Conservation (phyloP, 2,329 filamentous ascomycete species). For the Fusarium verrucosum region DNA sequence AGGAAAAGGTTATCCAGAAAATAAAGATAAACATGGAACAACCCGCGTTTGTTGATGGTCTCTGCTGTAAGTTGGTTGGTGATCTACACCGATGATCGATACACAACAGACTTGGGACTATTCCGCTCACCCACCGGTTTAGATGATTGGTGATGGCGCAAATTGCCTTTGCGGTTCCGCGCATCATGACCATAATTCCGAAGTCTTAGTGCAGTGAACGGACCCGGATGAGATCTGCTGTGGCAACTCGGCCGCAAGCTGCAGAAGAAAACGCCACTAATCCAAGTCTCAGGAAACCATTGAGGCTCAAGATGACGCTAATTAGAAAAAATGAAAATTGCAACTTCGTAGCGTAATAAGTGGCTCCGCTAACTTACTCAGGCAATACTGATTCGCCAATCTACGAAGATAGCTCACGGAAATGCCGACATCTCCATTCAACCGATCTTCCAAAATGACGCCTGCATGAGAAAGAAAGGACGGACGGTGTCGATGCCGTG, state of each 20-base stretch:
- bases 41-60: no score
- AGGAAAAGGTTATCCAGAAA: conserved; percentile 3
- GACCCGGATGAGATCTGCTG: conserved; percentile 1
- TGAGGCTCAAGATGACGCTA: conserved; percentile 27
- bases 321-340: conserved; percentile 18
- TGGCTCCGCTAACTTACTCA: conserved; percentile 1
- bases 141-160: no score
- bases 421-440: conserved; percentile 22
- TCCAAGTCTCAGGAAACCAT: not conserved
- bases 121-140: conserved; percentile 10
- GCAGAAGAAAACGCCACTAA: not conserved
- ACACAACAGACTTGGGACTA: not conserved
- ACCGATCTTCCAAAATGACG: not conserved
- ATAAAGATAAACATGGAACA: not conserved
- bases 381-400: conserved; percentile 2
- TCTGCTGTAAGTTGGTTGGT: not conserved
- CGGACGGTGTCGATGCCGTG: not conserved
- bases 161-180: conserved; percentile 29
- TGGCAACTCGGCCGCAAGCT: conserved; percentile 1
- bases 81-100: conserved; percentile 7
- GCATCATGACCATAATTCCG: conserved; percentile 2
- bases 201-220: not conserved
- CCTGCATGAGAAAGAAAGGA: not conserved
- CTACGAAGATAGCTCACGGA: not conserved
- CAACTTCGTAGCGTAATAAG: not conserved